Base-by-base conservation (phyloP, 805 yeast genomes). In the Suhomyces kilbournensis region DNA sequence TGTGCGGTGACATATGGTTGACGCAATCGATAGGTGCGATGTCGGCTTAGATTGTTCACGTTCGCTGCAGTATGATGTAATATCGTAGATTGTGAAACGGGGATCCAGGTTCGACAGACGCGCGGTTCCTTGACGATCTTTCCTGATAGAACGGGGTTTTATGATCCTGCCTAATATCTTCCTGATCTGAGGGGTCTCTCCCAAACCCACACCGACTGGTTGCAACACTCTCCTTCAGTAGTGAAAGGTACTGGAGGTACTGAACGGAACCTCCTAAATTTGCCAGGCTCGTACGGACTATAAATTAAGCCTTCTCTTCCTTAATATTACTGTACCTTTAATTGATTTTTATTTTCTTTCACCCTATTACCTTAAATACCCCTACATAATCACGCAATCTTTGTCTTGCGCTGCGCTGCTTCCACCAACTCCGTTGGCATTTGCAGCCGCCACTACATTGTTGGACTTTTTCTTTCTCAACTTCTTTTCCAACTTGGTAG, bases 321-420 rank as follows among this genome's bases (percentile, higher is more conserved):
- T n/a, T n/a, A n/a, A n/a, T n/a, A n/a, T n/a, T 22, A 4, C 25
- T 22, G 1, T 22, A 22, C 25, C 25, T 22, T 22, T 22, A 3
- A 4, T 22, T 22, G 7, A 3, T 35, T 14, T 15, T 2, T 26
- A 8, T 26, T 7, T 2, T 26, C 8, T 26, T 8, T 30, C n/a
- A 30, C 35, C 15, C 32, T 28, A 28, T 28, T 28, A 28, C 32
- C 32, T 12, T 28, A 28, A n/a, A 17, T 17, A 35, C 20, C 22
- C 45, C 56, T 60, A 76, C 75, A 74, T 69, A 30, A 78, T 68
- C n/a, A 68, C 60, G 60, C 82, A 78, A 51, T 77, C 80, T 55
- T 74, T 74, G 15, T 75, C 77, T 25, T 67, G 66, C 26, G 75
- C 60, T 19, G 54, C 56, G 15, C 32, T 22, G n/a, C 48, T 45